Evolutionary conservation across 1,284 basidiomycete species (phyloP).

Genomic region (Irpex lacteus): DNA sequence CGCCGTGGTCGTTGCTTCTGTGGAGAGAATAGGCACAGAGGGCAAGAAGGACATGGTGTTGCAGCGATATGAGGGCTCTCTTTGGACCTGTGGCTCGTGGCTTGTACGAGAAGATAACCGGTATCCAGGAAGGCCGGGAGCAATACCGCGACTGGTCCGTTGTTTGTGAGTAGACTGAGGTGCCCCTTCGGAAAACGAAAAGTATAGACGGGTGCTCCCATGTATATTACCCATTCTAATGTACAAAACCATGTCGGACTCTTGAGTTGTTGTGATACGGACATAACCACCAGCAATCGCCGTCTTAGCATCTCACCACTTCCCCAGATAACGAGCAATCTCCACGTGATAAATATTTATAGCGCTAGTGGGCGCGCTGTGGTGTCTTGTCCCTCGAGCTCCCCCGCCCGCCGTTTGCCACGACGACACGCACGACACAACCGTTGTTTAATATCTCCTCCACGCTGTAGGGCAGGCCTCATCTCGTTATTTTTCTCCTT

Average conservation of each 20-base stretch:
- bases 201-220: background rate
- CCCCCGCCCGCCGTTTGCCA: background rate
- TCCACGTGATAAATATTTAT: background rate
- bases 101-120: conserved; percentile 52
- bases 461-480: conserved; percentile 4
- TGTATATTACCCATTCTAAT: background rate
- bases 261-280: too few relatives aligned
- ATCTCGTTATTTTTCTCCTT: background rate
- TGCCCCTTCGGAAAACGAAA: background rate
- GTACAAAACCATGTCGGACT: background rate
- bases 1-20: conserved; percentile 59
- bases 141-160: conserved; percentile 56
- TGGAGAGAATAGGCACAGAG: conserved; percentile 53
- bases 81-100: conserved; percentile 58
- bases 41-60: conserved; percentile 47
- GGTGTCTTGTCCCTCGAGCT: background rate
- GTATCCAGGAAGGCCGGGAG: conserved; percentile 63
- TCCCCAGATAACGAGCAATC: background rate
- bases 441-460: background rate
- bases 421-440: background rate
- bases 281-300: too few relatives aligned
- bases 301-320: too few relatives aligned
- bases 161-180: conserved; percentile 26
- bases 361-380: background rate
- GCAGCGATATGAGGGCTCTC: conserved; percentile 40